Conservation (phyloP, 2,329 filamentous ascomycete genomes). For the Thelonectria olida region DNA sequence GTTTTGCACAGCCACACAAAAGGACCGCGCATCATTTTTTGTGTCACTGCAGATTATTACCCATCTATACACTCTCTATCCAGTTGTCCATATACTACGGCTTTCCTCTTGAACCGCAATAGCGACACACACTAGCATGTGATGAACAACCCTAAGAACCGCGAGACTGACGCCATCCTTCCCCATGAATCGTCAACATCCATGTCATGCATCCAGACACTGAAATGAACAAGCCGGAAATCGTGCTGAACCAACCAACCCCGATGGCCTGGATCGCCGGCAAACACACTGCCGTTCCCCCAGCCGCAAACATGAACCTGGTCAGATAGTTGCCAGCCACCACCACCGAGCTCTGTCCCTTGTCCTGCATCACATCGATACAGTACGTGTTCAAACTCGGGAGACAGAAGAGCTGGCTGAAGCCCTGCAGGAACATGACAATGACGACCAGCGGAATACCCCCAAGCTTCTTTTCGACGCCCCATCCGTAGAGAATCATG, state of each 20-base stretch:
- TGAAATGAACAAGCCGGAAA: conserved; percentile 45
- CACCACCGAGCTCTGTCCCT: conserved; percentile 69
- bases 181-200: conserved; percentile 25
- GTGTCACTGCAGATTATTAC: too few relatives aligned
- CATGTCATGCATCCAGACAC: conserved; percentile 25
- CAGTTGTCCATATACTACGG: too few relatives aligned
- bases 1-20: too few relatives aligned
- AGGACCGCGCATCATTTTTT: too few relatives aligned
- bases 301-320: conserved; percentile 76
- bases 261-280: conserved; percentile 76
- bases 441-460: conserved; percentile 68
- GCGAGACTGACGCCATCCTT: conserved; percentile 26
- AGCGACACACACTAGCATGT: too few relatives aligned
- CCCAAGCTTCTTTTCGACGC: conserved; percentile 54
- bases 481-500: conserved; percentile 67
- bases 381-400: conserved; percentile 77
- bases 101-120: too few relatives aligned
- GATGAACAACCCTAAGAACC: too few relatives aligned
- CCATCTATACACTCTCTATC: too few relatives aligned
- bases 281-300: conserved; percentile 73
- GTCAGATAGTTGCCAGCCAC: conserved; percentile 80
- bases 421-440: conserved; percentile 75
- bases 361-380: conserved; percentile 74
- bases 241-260: conserved; percentile 80
- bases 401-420: conserved; percentile 77